These are phyloP conservation scores for Cocos nucifera DNA, from an alignment of 176 grass and related monocot genomes.

Conservation along the genomic window DNA sequence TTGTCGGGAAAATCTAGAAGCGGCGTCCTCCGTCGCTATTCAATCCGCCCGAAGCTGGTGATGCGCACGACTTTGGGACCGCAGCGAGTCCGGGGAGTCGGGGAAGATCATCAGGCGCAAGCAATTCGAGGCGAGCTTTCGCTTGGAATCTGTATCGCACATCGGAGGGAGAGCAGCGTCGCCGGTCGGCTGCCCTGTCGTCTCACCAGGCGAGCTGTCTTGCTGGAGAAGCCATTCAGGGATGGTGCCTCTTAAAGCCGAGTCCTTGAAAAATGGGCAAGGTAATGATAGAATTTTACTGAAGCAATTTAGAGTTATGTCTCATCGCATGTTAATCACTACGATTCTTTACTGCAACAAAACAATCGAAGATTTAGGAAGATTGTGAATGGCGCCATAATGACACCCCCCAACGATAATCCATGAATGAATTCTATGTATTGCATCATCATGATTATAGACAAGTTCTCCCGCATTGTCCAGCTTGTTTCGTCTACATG, in stretches of 20 bases:
- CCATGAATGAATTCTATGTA: too few species aligned
- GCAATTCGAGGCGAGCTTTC: conserved; percentile 13
- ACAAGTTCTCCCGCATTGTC: too few species aligned
- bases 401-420: too few species aligned
- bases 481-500: too few species aligned
- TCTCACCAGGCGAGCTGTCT: conserved; percentile 73
- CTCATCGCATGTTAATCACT: background rate
- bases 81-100: conserved; percentile 22
- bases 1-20: conserved; percentile 8
- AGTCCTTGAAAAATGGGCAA: conserved; percentile 80
- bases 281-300: conserved; percentile 2
- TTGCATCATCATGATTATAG: too few species aligned
- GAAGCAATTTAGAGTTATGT: background rate
- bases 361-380: too few species aligned
- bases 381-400: too few species aligned
- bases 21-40: conserved; percentile 28
- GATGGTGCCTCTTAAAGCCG: conserved; percentile 73
- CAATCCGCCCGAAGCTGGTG: conserved; percentile 27
- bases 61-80: background rate
- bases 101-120: conserved; percentile 10
- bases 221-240: conserved; percentile 91
- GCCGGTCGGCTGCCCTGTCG: conserved; percentile 75
- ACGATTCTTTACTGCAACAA: too few species aligned
- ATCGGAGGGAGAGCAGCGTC: conserved; percentile 50
- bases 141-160: conserved; percentile 34